Conservation (phyloP, 2,329 filamentous ascomycete genomes). For the Colletotrichum sp. region DNA sequence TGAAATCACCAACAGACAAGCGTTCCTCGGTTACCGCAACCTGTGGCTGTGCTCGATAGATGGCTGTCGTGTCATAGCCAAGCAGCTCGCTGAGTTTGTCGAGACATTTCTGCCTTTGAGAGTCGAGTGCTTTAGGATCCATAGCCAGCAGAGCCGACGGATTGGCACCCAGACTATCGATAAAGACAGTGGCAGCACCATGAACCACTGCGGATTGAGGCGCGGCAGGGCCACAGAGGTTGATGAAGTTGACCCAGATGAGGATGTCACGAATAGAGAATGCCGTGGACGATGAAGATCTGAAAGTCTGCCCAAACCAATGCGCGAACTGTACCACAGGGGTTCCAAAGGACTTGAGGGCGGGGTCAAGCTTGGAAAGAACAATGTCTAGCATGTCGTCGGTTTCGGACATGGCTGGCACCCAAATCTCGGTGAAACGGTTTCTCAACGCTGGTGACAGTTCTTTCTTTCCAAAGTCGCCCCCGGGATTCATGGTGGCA, state of each 20-base stretch:
- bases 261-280: slow-evolving; percentile 94
- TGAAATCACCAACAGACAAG: slow-evolving; percentile 78
- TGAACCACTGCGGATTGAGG: slow-evolving; percentile 65
- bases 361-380: slow-evolving; percentile 69
- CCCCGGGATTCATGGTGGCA: slow-evolving; percentile 98
- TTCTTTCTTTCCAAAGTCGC: slow-evolving; percentile 98
- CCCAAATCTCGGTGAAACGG: slow-evolving; percentile 99
- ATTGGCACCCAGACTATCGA: slow-evolving; percentile 94
- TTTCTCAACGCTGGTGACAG: slow-evolving; percentile 94
- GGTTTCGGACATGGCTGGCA: slow-evolving; percentile 82
- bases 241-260: slow-evolving; percentile 93
- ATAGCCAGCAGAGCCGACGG: slow-evolving; percentile 85
- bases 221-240: slow-evolving; percentile 61
- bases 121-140: slow-evolving; percentile 70
- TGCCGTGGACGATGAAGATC: slow-evolving; percentile 73
- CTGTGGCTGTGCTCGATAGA: slow-evolving; percentile 69
- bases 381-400: slow-evolving; percentile 91
- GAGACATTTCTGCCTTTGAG: slow-evolving; percentile 77
- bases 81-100: slow-evolving; percentile 73
- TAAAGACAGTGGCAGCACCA: slow-evolving; percentile 92
- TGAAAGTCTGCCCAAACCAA: slow-evolving; percentile 89
- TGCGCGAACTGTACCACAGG: slow-evolving; percentile 85
- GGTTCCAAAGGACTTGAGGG: slow-evolving; percentile 62
- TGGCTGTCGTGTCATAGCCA: slow-evolving; percentile 60
- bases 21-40: slow-evolving; percentile 58